Conservation (phyloP, 805 yeast species). For the Lachancea waltii region DNA sequence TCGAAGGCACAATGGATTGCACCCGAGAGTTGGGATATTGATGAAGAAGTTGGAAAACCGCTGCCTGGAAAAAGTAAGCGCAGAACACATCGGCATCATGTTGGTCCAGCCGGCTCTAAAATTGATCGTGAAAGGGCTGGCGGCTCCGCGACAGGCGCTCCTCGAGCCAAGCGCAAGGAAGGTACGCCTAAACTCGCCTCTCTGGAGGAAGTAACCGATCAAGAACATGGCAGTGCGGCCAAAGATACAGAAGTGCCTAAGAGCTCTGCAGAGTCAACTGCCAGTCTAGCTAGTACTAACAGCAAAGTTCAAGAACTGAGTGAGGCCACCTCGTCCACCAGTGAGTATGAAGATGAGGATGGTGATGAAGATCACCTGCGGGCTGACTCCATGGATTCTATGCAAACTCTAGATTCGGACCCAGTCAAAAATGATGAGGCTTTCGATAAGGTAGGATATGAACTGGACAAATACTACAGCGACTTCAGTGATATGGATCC, state of each 20-base stretch:
- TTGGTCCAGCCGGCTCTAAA: constrained; percentile 9
- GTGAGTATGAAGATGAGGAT: constrained; percentile 6
- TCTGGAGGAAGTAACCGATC: constrained; percentile 1
- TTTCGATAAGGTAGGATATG: constrained; percentile 34
- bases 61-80: constrained; percentile 2
- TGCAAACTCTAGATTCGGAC: constrained; percentile 10
- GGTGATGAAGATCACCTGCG: constrained; percentile 5
- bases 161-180: neutral
- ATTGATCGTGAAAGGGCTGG: constrained; percentile 7
- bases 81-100: constrained; percentile 9
- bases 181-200: constrained; percentile 1
- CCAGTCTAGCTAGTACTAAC: constrained; percentile 1
- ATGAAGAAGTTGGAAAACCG: constrained; percentile 18
- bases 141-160: neutral
- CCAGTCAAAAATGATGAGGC: constrained; percentile 23
- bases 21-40: constrained; percentile 60
- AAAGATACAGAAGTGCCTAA: neutral
- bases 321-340: constrained; percentile 4
- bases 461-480: constrained; percentile 33
- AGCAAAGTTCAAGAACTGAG: constrained; percentile 3
- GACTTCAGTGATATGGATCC: constrained; percentile 32
- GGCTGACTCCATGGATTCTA: constrained; percentile 4
- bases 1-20: constrained; percentile 40
- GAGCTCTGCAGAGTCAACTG: constrained; percentile 2
- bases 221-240: neutral